phyloP scores from a whole-genome alignment of 73 alveolate genomes.

The Paramecium caudatum region DNA sequence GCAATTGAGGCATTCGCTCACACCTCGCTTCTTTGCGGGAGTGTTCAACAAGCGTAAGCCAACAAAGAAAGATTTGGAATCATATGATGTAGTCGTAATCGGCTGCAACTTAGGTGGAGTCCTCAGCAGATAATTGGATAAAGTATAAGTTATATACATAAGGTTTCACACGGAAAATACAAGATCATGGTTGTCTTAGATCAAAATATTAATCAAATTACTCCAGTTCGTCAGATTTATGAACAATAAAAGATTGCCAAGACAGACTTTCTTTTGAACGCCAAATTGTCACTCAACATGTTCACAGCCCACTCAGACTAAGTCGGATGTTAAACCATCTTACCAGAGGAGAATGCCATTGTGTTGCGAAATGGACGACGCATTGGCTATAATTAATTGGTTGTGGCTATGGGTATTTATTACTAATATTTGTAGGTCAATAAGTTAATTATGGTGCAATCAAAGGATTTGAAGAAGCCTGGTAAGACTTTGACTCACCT shows the following conservation, averaged over 20 bases:
- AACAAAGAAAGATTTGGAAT: slow-evolving; percentile 72
- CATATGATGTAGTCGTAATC: slow-evolving; percentile 70
- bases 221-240: slow-evolving; percentile 62
- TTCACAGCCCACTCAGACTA: slow-evolving; percentile 72
- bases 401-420: slow-evolving; percentile 82
- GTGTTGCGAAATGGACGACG: slow-evolving; percentile 85
- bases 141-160: not conserved
- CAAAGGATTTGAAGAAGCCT: slow-evolving; percentile 84
- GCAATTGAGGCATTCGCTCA: slow-evolving; percentile 62
- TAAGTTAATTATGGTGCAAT: slow-evolving; percentile 79
- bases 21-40: slow-evolving; percentile 64
- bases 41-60: slow-evolving; percentile 75
- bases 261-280: slow-evolving; percentile 64
- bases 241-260: slow-evolving; percentile 72
- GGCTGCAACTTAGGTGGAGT: slow-evolving; percentile 77
- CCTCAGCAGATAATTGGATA: slow-evolving; percentile 65
- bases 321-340: slow-evolving; percentile 61
- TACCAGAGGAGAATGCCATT: slow-evolving; percentile 86
- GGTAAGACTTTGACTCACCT: slow-evolving; percentile 72
- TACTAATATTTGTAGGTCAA: slow-evolving; percentile 64
- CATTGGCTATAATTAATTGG: slow-evolving; percentile 87
- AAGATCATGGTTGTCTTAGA: slow-evolving; percentile 70
- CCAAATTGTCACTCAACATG: slow-evolving; percentile 71
- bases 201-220: slow-evolving; percentile 62
- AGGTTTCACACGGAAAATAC: slow-evolving; percentile 75